These are phyloP conservation scores for Logfia minima DNA, from an alignment of 129 eudicot species.

Conservation along the genomic window DNA sequence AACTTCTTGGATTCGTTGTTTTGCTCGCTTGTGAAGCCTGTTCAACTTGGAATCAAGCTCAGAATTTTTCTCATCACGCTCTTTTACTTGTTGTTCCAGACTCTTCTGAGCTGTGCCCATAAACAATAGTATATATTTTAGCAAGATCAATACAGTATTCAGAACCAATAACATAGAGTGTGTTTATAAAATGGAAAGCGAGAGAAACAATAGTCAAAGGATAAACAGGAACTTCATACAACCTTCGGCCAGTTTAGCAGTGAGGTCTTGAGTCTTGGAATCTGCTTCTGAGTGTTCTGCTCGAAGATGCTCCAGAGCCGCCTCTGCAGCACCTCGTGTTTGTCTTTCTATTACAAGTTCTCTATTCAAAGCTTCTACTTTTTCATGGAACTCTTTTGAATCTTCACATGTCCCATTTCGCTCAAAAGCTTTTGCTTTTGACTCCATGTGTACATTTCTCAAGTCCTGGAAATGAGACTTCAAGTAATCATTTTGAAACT, in stretches of 20 bases:
- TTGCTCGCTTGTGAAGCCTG: slow-evolving; percentile 99
- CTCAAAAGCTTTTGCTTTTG: slow-evolving; percentile 33
- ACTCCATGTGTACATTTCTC: slow-evolving; percentile 37
- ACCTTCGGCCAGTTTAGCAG: slow-evolving; percentile 91
- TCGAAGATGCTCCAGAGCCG: slow-evolving; percentile 82
- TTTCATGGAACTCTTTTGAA: slow-evolving; percentile 43
- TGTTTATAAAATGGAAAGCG: background rate
- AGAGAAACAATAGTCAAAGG: background rate
- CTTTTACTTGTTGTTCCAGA: slow-evolving; percentile 85
- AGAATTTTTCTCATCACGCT: slow-evolving; percentile 83
- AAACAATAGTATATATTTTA: slow-evolving; percentile 33
- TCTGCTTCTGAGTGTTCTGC: slow-evolving; percentile 77
- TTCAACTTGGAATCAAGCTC: slow-evolving; percentile 93
- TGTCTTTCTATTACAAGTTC: slow-evolving; percentile 79
- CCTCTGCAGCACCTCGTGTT: slow-evolving; percentile 93
- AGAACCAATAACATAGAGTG: slow-evolving; percentile 15
- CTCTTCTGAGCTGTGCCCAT: slow-evolving; percentile 68
- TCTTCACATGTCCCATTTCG: slow-evolving; percentile 36
- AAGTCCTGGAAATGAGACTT: slow-evolving; percentile 70
- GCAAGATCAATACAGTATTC: background rate
- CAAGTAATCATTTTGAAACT: slow-evolving; percentile 77
- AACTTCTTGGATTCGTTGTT: slow-evolving; percentile 97
- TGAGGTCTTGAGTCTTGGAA: slow-evolving; percentile 74
- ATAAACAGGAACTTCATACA: slow-evolving; percentile 28
- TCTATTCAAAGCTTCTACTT: slow-evolving; percentile 61